Conservation (phyloP, 768 basidiomycete species). For the Lactarius indigo region DNA sequence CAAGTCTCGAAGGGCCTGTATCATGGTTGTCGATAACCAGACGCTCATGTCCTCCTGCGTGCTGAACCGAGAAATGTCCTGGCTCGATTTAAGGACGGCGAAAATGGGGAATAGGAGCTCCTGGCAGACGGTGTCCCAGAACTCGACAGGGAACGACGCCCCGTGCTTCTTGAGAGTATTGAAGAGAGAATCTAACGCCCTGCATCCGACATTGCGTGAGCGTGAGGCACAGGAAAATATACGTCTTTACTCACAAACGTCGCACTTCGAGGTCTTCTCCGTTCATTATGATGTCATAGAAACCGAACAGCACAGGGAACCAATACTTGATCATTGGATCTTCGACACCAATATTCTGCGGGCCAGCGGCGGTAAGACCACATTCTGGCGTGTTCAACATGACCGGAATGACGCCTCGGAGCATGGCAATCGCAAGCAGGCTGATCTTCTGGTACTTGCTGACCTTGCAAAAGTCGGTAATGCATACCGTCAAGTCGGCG, state of each 20-base stretch:
- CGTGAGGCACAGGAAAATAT: not conserved
- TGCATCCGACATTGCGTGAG: conserved; percentile 34
- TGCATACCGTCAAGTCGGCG: conserved; percentile 93
- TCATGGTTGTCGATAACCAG: conserved; percentile 99
- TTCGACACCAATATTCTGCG: conserved; percentile 45
- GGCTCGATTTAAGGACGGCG: conserved; percentile 87
- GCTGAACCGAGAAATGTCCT: conserved; percentile 88
- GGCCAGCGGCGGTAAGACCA: conserved; percentile 35
- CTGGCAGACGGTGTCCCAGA: conserved; percentile 98
- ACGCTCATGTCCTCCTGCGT: conserved; percentile 99
- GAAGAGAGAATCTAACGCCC: conserved; percentile 96
- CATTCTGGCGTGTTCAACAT: conserved; percentile 86
- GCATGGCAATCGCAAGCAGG: conserved; percentile 93
- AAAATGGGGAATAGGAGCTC: conserved; percentile 98
- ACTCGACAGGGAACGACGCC: conserved; percentile 76
- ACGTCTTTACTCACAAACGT: conserved; percentile 64
- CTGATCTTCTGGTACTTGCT: conserved; percentile 99
- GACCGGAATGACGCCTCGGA: conserved; percentile 86
- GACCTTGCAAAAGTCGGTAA: conserved; percentile 99
- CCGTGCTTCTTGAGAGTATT: conserved; percentile 91
- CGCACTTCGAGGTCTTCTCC: conserved; percentile 98
- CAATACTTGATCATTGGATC: conserved; percentile 95
- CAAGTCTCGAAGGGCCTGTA: conserved; percentile 91
- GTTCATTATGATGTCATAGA: conserved; percentile 99
- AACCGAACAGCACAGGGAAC: conserved; percentile 96